phyloP scores from a whole-genome alignment of 805 yeast species.

The Saccharomycopsis synnaedendra region DNA sequence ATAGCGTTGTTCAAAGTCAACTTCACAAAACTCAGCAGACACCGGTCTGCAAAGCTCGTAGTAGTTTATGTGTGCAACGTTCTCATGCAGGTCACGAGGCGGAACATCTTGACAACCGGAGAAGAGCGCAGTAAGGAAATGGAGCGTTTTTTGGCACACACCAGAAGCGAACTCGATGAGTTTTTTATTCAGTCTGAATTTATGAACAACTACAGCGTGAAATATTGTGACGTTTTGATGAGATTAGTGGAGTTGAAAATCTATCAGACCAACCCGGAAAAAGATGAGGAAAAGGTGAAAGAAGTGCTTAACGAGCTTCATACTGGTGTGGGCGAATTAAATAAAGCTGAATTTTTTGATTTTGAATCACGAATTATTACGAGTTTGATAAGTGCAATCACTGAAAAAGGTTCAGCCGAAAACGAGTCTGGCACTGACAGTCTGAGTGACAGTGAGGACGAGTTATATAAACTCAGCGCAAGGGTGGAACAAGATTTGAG shows the following conservation, averaged over 20 bases:
- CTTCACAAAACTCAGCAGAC: neutral
- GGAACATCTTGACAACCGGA: neutral
- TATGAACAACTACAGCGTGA: neutral
- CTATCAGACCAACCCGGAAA: neutral
- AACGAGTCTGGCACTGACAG: too few relatives aligned
- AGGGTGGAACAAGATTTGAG: too few relatives aligned
- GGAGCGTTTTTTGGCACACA: neutral
- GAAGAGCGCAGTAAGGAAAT: neutral
- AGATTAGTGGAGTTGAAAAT: slow-evolving; percentile 4
- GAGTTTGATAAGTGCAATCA: neutral
- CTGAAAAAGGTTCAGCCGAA: too few relatives aligned
- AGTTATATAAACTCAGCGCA: too few relatives aligned
- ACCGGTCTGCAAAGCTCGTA: neutral
- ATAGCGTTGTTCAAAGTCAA: slow-evolving; percentile 7
- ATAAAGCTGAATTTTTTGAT: neutral
- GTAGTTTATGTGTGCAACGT: slow-evolving; percentile 4
- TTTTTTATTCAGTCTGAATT: slow-evolving; percentile 8
- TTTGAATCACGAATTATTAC: neutral
- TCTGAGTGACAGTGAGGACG: too few relatives aligned
- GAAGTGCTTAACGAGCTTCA: neutral
- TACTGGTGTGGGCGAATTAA: too few relatives aligned
- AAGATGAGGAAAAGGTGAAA: neutral
- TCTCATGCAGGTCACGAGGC: neutral
- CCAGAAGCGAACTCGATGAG: slow-evolving; percentile 5
- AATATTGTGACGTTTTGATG: slow-evolving; percentile 5